These are phyloP conservation scores for Penicillium glabrum DNA, from an alignment of 2,329 filamentous ascomycete genomes.

Conservation along the genomic window DNA sequence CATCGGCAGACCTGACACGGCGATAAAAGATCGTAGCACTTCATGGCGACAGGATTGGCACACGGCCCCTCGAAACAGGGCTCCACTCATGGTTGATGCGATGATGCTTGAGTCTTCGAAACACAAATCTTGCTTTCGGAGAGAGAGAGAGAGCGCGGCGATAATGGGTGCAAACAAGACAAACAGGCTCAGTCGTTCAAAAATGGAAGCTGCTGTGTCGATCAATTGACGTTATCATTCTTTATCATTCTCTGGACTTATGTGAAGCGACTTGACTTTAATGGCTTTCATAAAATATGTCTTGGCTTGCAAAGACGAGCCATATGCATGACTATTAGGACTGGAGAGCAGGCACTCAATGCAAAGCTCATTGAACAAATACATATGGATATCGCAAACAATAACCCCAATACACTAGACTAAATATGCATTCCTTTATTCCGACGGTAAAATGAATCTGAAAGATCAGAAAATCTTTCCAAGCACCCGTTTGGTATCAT, in stretches of 20 bases:
- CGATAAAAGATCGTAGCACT: conserved; percentile 29
- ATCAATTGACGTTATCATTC: not conserved
- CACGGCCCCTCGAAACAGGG: conserved; percentile 29
- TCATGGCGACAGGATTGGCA: conserved; percentile 32
- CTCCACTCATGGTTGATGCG: conserved; percentile 29
- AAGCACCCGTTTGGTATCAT: conserved; percentile 45
- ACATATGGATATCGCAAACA: not conserved
- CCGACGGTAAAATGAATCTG: not conserved
- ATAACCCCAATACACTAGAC: not conserved
- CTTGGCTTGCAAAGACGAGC: too few relatives aligned
- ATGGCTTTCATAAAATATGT: too few relatives aligned
- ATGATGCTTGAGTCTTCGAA: conserved; percentile 2
- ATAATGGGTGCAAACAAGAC: conserved; percentile 18
- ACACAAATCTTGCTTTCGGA: not conserved
- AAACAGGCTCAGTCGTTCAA: conserved; percentile 24
- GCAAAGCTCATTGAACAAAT: not conserved
- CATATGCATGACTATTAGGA: not conserved
- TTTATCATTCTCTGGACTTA: not conserved
- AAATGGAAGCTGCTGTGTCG: conserved; percentile 1
- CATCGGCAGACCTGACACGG: conserved; percentile 26
- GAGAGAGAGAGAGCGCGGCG: not conserved
- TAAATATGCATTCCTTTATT: not conserved
- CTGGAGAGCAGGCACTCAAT: not conserved
- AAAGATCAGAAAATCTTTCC: conserved; percentile 46
- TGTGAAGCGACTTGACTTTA: too few relatives aligned